phyloP scores from a whole-genome alignment of 2,329 filamentous ascomycete genomes.

The Monilinia polystroma region DNA sequence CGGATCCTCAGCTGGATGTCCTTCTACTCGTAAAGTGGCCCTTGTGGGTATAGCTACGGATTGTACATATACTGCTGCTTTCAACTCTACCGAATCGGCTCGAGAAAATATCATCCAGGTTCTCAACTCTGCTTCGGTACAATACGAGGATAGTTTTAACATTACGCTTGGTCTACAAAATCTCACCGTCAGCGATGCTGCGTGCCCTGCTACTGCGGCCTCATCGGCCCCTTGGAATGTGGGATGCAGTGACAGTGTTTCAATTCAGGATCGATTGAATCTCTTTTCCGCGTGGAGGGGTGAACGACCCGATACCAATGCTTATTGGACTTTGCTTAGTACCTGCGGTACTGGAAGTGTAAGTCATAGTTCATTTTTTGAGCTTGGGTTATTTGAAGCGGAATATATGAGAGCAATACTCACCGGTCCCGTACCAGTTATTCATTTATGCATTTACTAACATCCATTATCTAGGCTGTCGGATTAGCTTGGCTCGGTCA shows the following conservation, averaged over 20 bases:
- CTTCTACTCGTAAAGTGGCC: slow-evolving; percentile 84
- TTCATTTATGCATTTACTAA: not conserved
- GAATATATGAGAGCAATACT: not conserved
- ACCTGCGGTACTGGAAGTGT: slow-evolving; percentile 68
- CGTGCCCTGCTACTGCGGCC: slow-evolving; percentile 70
- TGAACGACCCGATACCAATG: slow-evolving; percentile 72
- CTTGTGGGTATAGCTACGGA: slow-evolving; percentile 90
- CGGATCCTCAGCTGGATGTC: slow-evolving; percentile 80
- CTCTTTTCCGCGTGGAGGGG: slow-evolving; percentile 89
- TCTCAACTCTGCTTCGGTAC: slow-evolving; percentile 81
- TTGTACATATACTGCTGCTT: slow-evolving; percentile 77
- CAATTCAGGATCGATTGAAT: slow-evolving; percentile 77
- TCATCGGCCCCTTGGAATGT: slow-evolving; percentile 80
- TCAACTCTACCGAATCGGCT: slow-evolving; percentile 64
- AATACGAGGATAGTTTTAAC: slow-evolving; percentile 92
- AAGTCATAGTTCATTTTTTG: not conserved
- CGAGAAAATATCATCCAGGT: slow-evolving; percentile 74
- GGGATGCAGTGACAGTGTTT: slow-evolving; percentile 60
- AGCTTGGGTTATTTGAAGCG: not conserved
- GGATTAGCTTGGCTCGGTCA: slow-evolving; percentile 92
- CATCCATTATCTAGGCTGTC: slow-evolving; percentile 55
- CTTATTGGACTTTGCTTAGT: slow-evolving; percentile 84
- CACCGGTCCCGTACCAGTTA: not conserved
- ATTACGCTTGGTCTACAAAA: slow-evolving; percentile 90
- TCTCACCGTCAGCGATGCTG: slow-evolving; percentile 70